A percentile compares a stretch with the other conserved stretches of the same genome.
These are phyloP conservation scores for Chaetomium fimeti DNA, from an alignment of 495 filamentous ascomycete genomes.

Conservation along the genomic window DNA sequence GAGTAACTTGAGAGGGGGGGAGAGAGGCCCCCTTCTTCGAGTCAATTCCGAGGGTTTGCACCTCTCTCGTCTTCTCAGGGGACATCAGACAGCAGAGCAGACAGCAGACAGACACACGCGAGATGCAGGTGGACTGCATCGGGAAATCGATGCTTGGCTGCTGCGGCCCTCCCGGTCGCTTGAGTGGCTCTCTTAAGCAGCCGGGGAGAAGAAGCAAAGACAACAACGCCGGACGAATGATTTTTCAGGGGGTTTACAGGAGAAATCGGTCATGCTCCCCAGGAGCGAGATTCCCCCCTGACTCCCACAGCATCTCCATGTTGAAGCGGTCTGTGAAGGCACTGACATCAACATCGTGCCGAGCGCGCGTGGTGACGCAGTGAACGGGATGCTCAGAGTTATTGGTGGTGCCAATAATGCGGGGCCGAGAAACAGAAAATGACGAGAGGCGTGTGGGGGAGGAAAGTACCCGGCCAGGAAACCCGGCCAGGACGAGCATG, in stretches of 20 bases:
- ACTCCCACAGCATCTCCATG: not conserved
- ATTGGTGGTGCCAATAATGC: slow-evolving; percentile 9
- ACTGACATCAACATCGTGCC: too few species aligned
- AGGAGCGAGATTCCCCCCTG: not conserved
- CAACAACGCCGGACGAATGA: not conserved
- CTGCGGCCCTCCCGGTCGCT: slow-evolving; percentile 26
- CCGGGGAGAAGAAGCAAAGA: slow-evolving; percentile 20
- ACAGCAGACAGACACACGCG: not conserved
- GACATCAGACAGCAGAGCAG: not conserved
- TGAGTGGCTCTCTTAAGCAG: slow-evolving; percentile 10
- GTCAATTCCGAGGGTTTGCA: not conserved
- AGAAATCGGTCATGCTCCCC: not conserved
- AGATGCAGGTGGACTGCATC: slow-evolving; percentile 5
- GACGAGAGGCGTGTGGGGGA: slow-evolving; percentile 5
- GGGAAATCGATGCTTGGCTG: slow-evolving; percentile 29
- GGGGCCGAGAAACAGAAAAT: slow-evolving; percentile 3
- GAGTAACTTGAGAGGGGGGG: too few species aligned
- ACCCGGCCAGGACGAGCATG: slow-evolving; percentile 1
- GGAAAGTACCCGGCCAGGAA: not conserved
- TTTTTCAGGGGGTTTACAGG: slow-evolving; percentile 10
- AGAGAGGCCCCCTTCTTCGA: not conserved
- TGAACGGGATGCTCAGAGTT: not conserved
- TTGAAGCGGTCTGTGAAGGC: not conserved
- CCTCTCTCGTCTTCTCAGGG: not conserved
- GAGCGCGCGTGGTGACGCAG: not conserved